These are phyloP conservation scores for Lycium barbarum DNA, from an alignment of 257 asterid species.

Conservation along the genomic window DNA sequence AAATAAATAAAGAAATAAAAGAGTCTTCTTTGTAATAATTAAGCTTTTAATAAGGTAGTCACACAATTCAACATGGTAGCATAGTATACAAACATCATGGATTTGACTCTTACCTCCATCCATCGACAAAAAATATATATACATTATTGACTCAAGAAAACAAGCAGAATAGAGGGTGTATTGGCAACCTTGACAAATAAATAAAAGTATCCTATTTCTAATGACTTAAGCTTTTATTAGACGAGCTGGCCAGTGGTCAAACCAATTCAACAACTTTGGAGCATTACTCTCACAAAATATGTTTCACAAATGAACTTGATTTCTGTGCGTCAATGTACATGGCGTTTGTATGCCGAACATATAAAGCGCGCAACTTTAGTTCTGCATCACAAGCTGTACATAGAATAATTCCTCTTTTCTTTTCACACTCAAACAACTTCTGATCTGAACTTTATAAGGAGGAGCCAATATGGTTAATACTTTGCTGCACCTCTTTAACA, in stretches of 20 bases:
- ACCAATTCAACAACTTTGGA: neutral
- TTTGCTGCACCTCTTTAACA: neutral
- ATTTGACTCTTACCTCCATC: neutral
- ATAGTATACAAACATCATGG: neutral
- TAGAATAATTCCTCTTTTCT: neutral
- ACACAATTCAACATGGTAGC: constrained; percentile 5
- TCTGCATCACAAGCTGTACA: neutral
- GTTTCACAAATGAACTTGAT: neutral
- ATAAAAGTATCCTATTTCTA: neutral
- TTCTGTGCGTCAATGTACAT: neutral
- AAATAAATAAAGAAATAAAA: neutral
- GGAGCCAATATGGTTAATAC: neutral
- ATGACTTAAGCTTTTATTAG: neutral
- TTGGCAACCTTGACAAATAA: constrained; percentile 5
- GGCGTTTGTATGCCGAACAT: neutral
- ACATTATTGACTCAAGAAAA: neutral
- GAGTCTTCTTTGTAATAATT: neutral
- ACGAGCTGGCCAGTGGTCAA: neutral
- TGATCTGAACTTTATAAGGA: neutral
- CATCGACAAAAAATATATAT: neutral
- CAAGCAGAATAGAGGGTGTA: neutral
- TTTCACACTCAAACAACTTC: neutral
- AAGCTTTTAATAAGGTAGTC: constrained; percentile 9
- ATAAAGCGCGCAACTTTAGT: neutral
- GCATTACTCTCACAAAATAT: constrained; percentile 7